Evolutionary conservation across 306 rosid species (phyloP), one percentile per base, ranked within the genome.

Genomic region (Myrica gale): DNA sequence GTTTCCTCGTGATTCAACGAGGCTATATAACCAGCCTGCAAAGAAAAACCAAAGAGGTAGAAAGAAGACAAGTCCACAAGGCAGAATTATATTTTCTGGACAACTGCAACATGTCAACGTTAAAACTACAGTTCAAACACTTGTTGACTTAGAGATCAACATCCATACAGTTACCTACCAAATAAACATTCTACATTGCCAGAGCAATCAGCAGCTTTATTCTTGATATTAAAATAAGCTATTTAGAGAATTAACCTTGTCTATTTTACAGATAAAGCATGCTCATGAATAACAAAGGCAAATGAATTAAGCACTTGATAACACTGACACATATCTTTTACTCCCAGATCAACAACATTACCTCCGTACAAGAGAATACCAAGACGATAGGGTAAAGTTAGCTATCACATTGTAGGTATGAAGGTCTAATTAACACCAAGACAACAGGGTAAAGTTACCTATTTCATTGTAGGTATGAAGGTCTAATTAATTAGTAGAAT

Each of bases 1-100:
- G 97, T 92, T 82, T 92, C 97, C 85, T 92, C 96, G 43, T 92
- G 96, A 81, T 90, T 92, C 63, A 92, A 71, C 32, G 90, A 88
- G 37, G 89, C 90, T 70, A 92, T 71, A 88, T 92, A 92, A 57
- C 80, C 81, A 7, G 87, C 96, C 96, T 92, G 90, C 80, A 82
- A 76, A 41, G 39, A 23, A 76, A 50, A 32, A 45, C 53, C 9
- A 45, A 45, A 5, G 6, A 45, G 0, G 37, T 6, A 71, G 46
- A 57, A 43, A 62, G 19, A 58, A 56, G 60, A 12, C 5, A 78
- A 63, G 44, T 62, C 23, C 67, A 9, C 17, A 16, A 54, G 43
- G 53, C 20, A 41, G 51, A 71, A 52, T 3, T 9, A 63, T 43
- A 32, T 4, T 32, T 20, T 45, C 9, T 10, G 37, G 37, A 32